A percentile compares a stretch with the other conserved stretches of the same genome.
Conservation (phyloP, 306 rosid species). For the Begonia masoniana region DNA sequence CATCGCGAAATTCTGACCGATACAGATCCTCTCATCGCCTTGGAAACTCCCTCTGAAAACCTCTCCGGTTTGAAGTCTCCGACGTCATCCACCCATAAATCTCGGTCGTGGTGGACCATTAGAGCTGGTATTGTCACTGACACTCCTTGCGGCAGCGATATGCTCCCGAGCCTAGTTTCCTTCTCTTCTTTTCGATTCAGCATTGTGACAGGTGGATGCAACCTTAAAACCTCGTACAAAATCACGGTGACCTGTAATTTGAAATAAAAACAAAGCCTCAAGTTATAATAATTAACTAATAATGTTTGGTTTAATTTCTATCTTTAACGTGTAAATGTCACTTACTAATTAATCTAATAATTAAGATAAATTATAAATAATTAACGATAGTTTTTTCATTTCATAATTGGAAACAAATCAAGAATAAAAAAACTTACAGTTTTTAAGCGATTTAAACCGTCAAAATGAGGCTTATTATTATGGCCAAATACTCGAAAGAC, state of each 20-base stretch:
- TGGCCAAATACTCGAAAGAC: slow-evolving; percentile 25
- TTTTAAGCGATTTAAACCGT: slow-evolving; percentile 23
- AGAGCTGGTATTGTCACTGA: background rate
- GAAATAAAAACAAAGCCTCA: background rate
- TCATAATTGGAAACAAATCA: no score
- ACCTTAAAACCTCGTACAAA: slow-evolving; percentile 45
- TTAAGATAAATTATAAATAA: no score
- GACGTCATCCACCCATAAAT: slow-evolving; percentile 34
- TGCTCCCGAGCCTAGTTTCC: slow-evolving; percentile 17
- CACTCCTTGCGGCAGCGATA: slow-evolving; percentile 22
- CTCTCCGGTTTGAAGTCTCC: slow-evolving; percentile 28
- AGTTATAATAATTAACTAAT: no score
- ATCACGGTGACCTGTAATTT: slow-evolving; percentile 41
- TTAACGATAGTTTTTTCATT: no score
- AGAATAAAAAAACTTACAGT: slow-evolving; percentile 14
- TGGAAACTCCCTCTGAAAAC: slow-evolving; percentile 22
- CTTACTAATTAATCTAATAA: no score
- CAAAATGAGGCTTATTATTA: slow-evolving; percentile 13
- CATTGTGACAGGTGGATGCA: slow-evolving; percentile 19
- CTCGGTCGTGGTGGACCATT: slow-evolving; percentile 12
- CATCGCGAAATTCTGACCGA: slow-evolving; percentile 33
- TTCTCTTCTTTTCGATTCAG: background rate
- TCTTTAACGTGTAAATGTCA: no score
- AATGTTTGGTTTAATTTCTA: no score
- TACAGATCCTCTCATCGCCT: slow-evolving; percentile 23